Base-by-base conservation (phyloP, 176 grass and related monocot species). In the Secale cereale region DNA sequence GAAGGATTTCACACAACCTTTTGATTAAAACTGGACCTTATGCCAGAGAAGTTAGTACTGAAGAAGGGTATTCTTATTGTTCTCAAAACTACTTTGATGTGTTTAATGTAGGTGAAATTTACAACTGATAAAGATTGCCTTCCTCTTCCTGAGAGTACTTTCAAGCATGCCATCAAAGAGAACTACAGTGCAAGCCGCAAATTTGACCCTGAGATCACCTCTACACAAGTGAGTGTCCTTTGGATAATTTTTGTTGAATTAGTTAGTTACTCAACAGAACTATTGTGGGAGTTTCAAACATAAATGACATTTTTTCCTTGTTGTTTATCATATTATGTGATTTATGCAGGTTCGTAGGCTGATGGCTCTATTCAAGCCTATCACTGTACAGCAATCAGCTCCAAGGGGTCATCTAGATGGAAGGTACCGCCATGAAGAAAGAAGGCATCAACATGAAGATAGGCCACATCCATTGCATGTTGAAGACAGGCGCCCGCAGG, bases 101-200 rank as follows among this genome's bases (percentile, higher is more conserved):
- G 29, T 19, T 12, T 64, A 35, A 76, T 76, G 80, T 77, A 94
- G 92, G 86, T 94, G 37, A 94, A 91, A 82, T 94, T 94, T 84
- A 91, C 79, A 61, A 90, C 92, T 71, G 77, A 86, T 70, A 79
- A 59, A 61, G 93, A 92, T 82, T 95, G 93, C 60, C 83, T 87
- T 79, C 93, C 93, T 69, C 81, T 95, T 29, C 67, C 72, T 20
- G 93, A 95, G 83, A 87, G 37, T 82, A 85, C 81, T 68, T 86
- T 95, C 76, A 95, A 91, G 63, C 83, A 88, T 73, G 93, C 90
- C 60, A 95, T 95, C 59, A 82, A 79, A 75, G 93, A 95, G 75
- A 95, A 95, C 57, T 95, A 95, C 71, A 59, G 33, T 67, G 59
- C 90, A 59, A 91, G 23, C 86, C 65, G 81, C 25, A 95, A 92